phyloP scores from a whole-genome alignment of 169 alveolate genomes.

The Fabrea salina region DNA sequence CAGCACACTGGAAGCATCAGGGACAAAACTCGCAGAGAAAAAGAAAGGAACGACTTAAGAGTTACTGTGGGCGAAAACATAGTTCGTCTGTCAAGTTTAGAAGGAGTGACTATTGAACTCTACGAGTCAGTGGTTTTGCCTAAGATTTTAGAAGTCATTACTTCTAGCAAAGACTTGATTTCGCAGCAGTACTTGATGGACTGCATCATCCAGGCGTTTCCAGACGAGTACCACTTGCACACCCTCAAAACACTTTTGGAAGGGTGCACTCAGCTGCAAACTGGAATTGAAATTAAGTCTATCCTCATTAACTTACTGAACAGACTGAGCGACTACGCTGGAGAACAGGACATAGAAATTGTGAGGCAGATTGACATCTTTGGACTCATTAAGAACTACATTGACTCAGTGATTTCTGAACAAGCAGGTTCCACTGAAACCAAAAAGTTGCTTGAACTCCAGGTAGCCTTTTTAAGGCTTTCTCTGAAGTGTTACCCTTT shows the following conservation, averaged over 20 bases:
- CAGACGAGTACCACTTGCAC: slow-evolving; percentile 89
- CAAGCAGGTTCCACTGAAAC: slow-evolving; percentile 42
- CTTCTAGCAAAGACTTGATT: slow-evolving; percentile 87
- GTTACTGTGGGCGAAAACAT: slow-evolving; percentile 95
- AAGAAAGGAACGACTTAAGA: slow-evolving; percentile 92
- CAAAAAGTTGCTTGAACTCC: slow-evolving; percentile 58
- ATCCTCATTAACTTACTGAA: slow-evolving; percentile 88
- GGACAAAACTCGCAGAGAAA: slow-evolving; percentile 86
- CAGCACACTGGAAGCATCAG: slow-evolving; percentile 82
- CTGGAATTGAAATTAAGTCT: slow-evolving; percentile 83
- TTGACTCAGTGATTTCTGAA: slow-evolving; percentile 68
- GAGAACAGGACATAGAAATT: slow-evolving; percentile 61
- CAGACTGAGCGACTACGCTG: slow-evolving; percentile 86
- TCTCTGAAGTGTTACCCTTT: slow-evolving; percentile 86
- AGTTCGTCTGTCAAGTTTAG: slow-evolving; percentile 91
- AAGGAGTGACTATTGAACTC: slow-evolving; percentile 89
- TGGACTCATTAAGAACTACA: slow-evolving; percentile 77
- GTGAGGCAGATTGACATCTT: slow-evolving; percentile 76
- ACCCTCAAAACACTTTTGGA: slow-evolving; percentile 76
- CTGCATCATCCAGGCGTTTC: slow-evolving; percentile 92
- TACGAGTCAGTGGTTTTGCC: slow-evolving; percentile 91
- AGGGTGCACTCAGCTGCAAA: slow-evolving; percentile 76
- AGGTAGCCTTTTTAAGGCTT: slow-evolving; percentile 88
- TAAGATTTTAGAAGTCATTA: slow-evolving; percentile 83
- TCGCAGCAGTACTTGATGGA: slow-evolving; percentile 93